Evolutionary conservation across 768 basidiomycete genomes (phyloP).

Genomic region (Rhodocollybia butyracea): DNA sequence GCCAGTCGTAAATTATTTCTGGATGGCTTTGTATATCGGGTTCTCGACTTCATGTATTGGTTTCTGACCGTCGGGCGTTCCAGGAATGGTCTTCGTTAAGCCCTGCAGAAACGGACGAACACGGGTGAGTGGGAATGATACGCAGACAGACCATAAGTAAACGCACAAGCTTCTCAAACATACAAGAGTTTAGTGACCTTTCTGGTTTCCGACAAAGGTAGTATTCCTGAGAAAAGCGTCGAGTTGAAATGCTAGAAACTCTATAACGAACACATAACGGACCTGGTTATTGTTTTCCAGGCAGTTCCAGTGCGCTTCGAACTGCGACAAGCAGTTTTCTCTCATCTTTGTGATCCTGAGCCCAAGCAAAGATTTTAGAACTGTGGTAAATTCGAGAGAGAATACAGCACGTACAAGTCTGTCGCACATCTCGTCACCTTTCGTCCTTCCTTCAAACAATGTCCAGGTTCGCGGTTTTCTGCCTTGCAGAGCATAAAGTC

Average conservation of each 20-base stretch:
- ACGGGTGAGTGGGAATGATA: background rate
- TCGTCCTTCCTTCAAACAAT: constrained; percentile 94
- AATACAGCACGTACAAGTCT: constrained; percentile 68
- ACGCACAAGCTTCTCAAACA: constrained; percentile 93
- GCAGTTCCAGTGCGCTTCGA: constrained; percentile 92
- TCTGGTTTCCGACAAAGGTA: constrained; percentile 88
- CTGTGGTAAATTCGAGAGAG: background rate
- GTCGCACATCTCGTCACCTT: constrained; percentile 94
- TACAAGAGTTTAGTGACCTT: constrained; percentile 84
- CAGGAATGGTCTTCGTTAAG: constrained; percentile 87
- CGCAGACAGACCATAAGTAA: background rate
- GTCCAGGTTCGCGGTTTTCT: constrained; percentile 84
- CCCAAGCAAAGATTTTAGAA: background rate
- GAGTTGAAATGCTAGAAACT: background rate
- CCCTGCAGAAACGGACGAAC: constrained; percentile 75
- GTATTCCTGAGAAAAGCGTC: constrained; percentile 68
- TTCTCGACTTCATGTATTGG: constrained; percentile 88
- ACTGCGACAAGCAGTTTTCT: constrained; percentile 84
- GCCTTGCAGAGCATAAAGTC: constrained; percentile 98
- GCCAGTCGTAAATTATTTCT: constrained; percentile 54
- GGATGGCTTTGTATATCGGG: constrained; percentile 79
- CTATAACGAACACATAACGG: constrained; percentile 22
- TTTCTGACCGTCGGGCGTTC: constrained; percentile 73
- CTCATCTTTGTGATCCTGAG: constrained; percentile 88
- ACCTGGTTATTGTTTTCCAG: constrained; percentile 94